A percentile compares a stretch with the other conserved stretches of the same genome.
phyloP scores from a whole-genome alignment of 164 flowering plant species.

The Nymphaea thermarum region DNA sequence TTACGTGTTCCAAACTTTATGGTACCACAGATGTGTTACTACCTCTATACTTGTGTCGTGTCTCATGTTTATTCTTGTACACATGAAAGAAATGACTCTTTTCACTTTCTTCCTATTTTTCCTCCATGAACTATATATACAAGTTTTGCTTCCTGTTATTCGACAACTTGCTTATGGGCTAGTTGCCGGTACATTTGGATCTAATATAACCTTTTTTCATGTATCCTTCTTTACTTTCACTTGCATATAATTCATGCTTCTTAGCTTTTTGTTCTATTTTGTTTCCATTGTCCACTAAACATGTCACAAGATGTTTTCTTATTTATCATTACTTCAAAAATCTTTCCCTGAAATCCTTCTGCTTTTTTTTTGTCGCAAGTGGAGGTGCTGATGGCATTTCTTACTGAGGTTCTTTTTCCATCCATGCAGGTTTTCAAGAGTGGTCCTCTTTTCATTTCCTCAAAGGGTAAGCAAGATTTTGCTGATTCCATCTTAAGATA shows the following conservation, averaged over 20 bases:
- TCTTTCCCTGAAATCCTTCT: background rate
- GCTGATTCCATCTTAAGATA: no score
- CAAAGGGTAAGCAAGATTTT: constrained; percentile 52
- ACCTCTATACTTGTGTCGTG: no score
- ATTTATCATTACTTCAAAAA: background rate
- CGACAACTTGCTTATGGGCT: no score
- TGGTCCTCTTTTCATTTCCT: constrained; percentile 92
- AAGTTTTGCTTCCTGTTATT: no score
- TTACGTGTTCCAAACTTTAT: no score
- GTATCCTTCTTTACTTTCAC: background rate
- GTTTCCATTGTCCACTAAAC: background rate
- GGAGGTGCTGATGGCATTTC: background rate
- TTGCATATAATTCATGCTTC: background rate
- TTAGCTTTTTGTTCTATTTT: background rate
- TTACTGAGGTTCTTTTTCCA: constrained; percentile 1
- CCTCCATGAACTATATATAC: no score
- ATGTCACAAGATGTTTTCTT: background rate
- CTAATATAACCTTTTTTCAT: background rate
- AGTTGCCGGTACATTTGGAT: background rate
- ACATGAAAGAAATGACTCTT: no score
- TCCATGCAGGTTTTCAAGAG: constrained; percentile 81
- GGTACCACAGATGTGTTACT: no score
- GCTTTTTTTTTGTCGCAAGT: background rate
- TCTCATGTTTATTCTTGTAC: no score
- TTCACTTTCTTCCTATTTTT: no score